Base-by-base conservation (phyloP, 2,329 filamentous ascomycete species). In the Aspergillus luchuensis region DNA sequence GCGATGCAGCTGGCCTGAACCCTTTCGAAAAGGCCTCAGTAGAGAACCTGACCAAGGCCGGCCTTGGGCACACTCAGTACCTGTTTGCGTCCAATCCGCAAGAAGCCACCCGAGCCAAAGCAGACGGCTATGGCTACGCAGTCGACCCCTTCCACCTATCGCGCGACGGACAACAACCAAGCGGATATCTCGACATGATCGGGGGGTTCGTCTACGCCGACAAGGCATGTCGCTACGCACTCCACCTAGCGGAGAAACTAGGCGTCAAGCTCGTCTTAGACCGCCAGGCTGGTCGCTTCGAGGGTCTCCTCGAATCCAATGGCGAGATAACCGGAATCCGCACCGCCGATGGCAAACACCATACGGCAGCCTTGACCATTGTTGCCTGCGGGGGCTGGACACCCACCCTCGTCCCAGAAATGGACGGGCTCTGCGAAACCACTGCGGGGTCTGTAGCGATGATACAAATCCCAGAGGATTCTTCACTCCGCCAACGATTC, bases 191-290 rank as follows among this genome's bases (percentile, higher is more conserved):
- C 0, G 82, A 84, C 55, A 78, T 75, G 1, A 79, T 74, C 0
- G 82, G 79, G 13, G 82, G 82, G 3, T 75, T 80, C 25, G 76
- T 76, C 2, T 65, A 76, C 15, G 81, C 81, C 0, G 78, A 81
- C 57, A 81, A 80, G 58, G 79, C 80, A 0, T 84, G 81, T 58
- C 71, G 71, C 0, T 79, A 78, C 55, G 80, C 79, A 0, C 72
- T 82, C 0, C 73, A 82, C 66, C 78, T 80, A 25, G 79, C 79
- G 0, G 67, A 67, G 13, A 63, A 55, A 3, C 67, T 76, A 2
- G 81, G 82, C 0, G 81, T 80, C 1, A 73, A 74, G 41, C 76
- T 81, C 43, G 60, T 82, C 2, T 72, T 84, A 1, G 78, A 74
- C 3, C 4, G 72, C 2, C 60, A 71, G 10, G 51, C 57, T 7